Evolutionary conservation across 208 protist species (phyloP).

Genomic region (Crithidia fasciculata): DNA sequence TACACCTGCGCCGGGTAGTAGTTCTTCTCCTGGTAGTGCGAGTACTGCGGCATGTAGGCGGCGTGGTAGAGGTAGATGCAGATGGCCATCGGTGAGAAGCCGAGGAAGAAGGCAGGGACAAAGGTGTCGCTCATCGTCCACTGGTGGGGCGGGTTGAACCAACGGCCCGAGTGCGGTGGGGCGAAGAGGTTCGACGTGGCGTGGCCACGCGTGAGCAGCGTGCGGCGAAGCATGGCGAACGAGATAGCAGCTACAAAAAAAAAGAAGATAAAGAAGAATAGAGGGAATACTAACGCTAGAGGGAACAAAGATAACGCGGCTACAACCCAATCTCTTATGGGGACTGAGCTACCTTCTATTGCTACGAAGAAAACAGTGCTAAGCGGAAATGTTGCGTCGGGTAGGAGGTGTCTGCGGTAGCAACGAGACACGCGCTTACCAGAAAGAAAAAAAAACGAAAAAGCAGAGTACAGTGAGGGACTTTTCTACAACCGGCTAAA

Average conservation of each 20-base stretch:
- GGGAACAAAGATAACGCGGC: too few species aligned
- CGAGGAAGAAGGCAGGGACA: slow-evolving; percentile 82
- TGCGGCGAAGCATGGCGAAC: slow-evolving; percentile 74
- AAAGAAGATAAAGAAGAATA: slow-evolving; percentile 6
- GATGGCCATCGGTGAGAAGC: slow-evolving; percentile 84
- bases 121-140: slow-evolving; percentile 93
- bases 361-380: too few species aligned
- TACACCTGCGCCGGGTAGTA: slow-evolving; percentile 91
- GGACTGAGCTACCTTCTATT: too few species aligned
- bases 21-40: slow-evolving; percentile 91
- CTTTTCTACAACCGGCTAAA: too few species aligned
- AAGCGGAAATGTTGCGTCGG: too few species aligned
- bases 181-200: slow-evolving; percentile 91
- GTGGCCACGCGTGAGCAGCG: slow-evolving; percentile 62
- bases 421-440: too few species aligned
- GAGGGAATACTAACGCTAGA: background rate
- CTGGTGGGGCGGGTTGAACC: slow-evolving; percentile 93
- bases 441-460: background rate
- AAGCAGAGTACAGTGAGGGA: background rate
- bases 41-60: slow-evolving; percentile 91
- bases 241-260: background rate
- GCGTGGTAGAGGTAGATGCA: slow-evolving; percentile 85
- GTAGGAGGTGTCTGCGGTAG: too few species aligned
- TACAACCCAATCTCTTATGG: too few species aligned
- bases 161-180: slow-evolving; percentile 85